phyloP scores from a whole-genome alignment of 306 rosid genomes.

The Ammopiptanthus mongolicus region DNA sequence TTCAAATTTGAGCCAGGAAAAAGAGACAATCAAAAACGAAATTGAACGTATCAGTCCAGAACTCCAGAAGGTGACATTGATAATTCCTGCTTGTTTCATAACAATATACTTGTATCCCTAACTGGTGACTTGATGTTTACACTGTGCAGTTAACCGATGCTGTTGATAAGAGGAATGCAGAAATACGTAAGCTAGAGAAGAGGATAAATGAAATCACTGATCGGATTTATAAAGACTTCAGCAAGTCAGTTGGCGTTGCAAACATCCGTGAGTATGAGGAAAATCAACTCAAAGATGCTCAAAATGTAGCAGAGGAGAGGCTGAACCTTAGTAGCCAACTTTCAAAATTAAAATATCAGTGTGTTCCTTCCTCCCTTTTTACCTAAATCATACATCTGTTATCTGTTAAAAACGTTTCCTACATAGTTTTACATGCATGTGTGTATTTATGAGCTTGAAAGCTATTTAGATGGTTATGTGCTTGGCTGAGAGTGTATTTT shows the following conservation, averaged over 20 bases:
- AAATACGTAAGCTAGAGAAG: slow-evolving; percentile 69
- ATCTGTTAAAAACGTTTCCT: background rate
- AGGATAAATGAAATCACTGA: slow-evolving; percentile 90
- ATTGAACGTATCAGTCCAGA: slow-evolving; percentile 80
- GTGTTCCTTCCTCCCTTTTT: slow-evolving; percentile 27
- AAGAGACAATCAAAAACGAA: slow-evolving; percentile 63
- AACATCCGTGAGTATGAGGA: slow-evolving; percentile 99
- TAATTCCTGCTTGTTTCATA: slow-evolving; percentile 2
- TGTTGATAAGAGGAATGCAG: slow-evolving; percentile 61
- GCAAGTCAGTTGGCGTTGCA: slow-evolving; percentile 90
- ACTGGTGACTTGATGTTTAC: slow-evolving; percentile 15
- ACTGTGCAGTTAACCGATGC: slow-evolving; percentile 53
- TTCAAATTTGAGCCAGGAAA: slow-evolving; percentile 60
- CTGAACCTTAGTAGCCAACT: slow-evolving; percentile 87
- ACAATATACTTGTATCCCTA: slow-evolving; percentile 4
- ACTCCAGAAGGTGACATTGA: slow-evolving; percentile 57
- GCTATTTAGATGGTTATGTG: background rate
- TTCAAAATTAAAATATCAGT: slow-evolving; percentile 92
- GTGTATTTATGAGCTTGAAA: background rate
- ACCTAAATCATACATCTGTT: background rate
- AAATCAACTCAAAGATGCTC: slow-evolving; percentile 82
- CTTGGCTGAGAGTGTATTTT: slow-evolving; percentile 3
- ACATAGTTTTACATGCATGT: background rate
- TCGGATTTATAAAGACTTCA: slow-evolving; percentile 74
- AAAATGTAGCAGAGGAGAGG: slow-evolving; percentile 88